Evolutionary conservation across 345 rosid species (phyloP).

Genomic region (Litchi chinensis): DNA sequence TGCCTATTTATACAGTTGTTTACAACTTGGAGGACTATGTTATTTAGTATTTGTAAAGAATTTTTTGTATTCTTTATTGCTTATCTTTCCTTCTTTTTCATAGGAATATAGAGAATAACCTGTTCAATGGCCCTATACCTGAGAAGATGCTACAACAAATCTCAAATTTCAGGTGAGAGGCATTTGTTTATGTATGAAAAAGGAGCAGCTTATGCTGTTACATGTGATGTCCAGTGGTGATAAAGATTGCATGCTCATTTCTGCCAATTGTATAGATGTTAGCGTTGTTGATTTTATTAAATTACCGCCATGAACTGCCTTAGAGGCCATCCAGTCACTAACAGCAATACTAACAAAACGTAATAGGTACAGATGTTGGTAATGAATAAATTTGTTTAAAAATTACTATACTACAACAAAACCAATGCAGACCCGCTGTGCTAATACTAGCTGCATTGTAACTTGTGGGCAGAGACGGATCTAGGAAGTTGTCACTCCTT

Average conservation of each 20-base stretch:
- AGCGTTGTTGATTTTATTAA: background rate
- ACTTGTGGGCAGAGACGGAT: background rate
- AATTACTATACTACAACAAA: background rate
- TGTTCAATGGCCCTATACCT: conserved; percentile 88
- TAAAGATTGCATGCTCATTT: background rate
- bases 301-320: background rate
- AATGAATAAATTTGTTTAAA: background rate
- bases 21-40: background rate
- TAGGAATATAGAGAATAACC: conserved; percentile 95
- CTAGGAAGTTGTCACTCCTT: background rate
- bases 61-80: conserved; percentile 8
- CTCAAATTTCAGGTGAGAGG: conserved; percentile 67
- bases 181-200: background rate
- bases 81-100: conserved; percentile 14
- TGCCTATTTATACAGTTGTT: background rate
- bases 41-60: background rate
- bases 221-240: background rate
- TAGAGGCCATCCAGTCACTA: background rate
- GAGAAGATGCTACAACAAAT: conserved; percentile 61
- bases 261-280: background rate
- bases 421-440: background rate
- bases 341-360: background rate
- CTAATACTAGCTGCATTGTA: background rate
- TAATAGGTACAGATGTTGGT: conserved; percentile 5
- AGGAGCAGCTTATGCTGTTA: conserved; percentile 5